Evolutionary conservation across 1,284 basidiomycete genomes (phyloP), one percentile per base, ranked within the genome.

Genomic region (Earliella scabrosa): DNA sequence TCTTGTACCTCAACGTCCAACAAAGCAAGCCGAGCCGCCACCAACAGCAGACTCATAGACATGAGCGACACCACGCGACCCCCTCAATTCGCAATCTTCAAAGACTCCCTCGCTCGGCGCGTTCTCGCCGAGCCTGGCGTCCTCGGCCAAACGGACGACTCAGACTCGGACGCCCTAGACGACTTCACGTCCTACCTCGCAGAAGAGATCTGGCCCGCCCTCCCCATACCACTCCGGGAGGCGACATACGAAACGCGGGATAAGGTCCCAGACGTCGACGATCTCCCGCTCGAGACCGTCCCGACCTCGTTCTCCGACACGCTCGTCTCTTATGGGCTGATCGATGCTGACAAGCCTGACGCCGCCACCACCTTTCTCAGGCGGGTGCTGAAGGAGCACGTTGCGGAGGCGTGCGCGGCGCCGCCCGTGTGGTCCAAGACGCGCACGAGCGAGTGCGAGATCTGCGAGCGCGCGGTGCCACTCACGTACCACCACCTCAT

Each of bases 401-500:
- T 80, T 3, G 64, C 68, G 0, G 73, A 81, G 32, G 76, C 75
- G 2, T 65, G 61, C 44, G 64, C 69, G 10, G 75, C 81, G 4
- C 80, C 79, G 2, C 81, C 81, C 1, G 68, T 74, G 6, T 84
- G 83, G 82, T 75, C 74, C 4, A 70, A 74, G 20, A 85, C 82
- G 18, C 73, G 82, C 10, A 76, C 77, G 21, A 71, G 58, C 14
- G 79, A 79, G 59, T 85, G 83, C 68, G 82, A 84, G 71, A 80
- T 86, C 23, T 85, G 83, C 66, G 75, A 77, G 58, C 73, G 82
- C 14, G 75, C 74, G 52, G 76, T 83, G 1, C 80, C 78, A 9
- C 67, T 85, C 62, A 85, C 82, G 13, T 85, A 83, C 64, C 82
- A 85, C 65, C 82, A 85, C 57, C 75, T 85, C 38, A 82, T 85